Evolutionary conservation across 805 yeast genomes (phyloP), one percentile per base, ranked within the genome.

Genomic region (Ogataea siamensis): DNA sequence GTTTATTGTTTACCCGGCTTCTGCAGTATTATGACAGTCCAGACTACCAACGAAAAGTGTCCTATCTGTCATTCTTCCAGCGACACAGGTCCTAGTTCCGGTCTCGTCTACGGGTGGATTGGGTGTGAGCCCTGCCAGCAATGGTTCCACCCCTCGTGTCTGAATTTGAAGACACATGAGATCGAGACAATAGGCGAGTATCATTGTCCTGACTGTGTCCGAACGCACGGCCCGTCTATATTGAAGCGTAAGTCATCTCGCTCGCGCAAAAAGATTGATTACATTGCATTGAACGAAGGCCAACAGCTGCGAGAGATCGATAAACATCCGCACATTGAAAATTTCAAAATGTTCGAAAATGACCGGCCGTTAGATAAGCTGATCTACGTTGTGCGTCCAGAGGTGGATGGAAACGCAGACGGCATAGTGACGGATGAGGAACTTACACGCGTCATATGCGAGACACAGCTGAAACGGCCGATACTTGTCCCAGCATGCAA

Each of bases 211-310:
- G 39, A 50, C 1, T 84, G 89, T 54, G 53, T 47, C 5, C 40
- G 41, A 9, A 46, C 47, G 13, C 56, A 68, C 35, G 87, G 87
- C 1, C 74, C 78, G 0, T 68, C 80, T 5, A 54, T 68, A 11
- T 53, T 56, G 35, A 73, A 68, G 39, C 62, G 89, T 26, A 67
- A 67, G 25, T 79, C 86, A 40, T 65, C 70, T 28, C 63, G 96
- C 15, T 62, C 71, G 11, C 63, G 67, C 28, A 61, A 66, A n/a
- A 68, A 69, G 36, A 73, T 88, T 30, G 95, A 87, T 55, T 87
- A 87, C 53, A 79, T 76, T 7, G 93, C 95, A 0, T 64, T 87
- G 49, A 76, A 87, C 55, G 82, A 80, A 39, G 95, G 95, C 5
- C 82, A 78, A 24, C 57, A 66, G 67, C 69, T 57, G 58, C 66